These are phyloP conservation scores for Zymoseptoria tritici DNA, from an alignment of 2,329 filamentous ascomycete genomes.

Conservation along the genomic window DNA sequence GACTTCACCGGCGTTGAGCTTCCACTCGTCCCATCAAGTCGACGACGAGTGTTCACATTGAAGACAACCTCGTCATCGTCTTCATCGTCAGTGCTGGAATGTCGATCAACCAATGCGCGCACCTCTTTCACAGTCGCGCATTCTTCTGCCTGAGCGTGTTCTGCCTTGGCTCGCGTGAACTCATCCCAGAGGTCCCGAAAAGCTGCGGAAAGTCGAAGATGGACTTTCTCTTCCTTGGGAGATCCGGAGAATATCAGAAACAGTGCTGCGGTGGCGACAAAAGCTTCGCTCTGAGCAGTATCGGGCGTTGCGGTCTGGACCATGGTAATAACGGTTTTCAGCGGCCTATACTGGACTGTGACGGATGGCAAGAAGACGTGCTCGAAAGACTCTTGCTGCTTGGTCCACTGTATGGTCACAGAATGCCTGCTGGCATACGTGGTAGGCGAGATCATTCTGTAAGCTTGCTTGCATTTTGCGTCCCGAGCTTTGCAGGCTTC, in stretches of 20 bases:
- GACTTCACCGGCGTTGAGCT: conserved; percentile 24
- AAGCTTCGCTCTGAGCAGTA: conserved; percentile 75
- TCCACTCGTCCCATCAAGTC: conserved; percentile 29
- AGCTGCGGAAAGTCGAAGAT: conserved; percentile 64
- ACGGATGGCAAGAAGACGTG: conserved; percentile 37
- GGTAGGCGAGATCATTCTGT: conserved; percentile 62
- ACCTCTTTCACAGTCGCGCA: conserved; percentile 61
- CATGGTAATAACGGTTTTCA: conserved; percentile 62
- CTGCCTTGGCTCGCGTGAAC: conserved; percentile 63
- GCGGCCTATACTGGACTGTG: conserved; percentile 38
- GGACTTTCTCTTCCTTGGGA: conserved; percentile 77
- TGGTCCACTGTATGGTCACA: conserved; percentile 71
- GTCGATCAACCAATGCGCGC: conserved; percentile 56
- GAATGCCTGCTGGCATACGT: conserved; percentile 70
- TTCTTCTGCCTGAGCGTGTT: conserved; percentile 61
- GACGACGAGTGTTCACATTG: conserved; percentile 61
- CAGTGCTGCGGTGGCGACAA: conserved; percentile 70
- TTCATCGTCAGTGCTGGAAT: conserved; percentile 44
- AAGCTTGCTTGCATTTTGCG: conserved; percentile 58
- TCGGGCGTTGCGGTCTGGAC: conserved; percentile 65
- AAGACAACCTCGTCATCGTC: conserved; percentile 55
- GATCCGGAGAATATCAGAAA: conserved; percentile 75
- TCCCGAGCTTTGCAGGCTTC: conserved; percentile 84
- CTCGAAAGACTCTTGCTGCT: conserved; percentile 52
- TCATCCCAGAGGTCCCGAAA: conserved; percentile 87